A percentile compares a stretch with the other conserved stretches of the same genome.
Evolutionary conservation across 169 alveolate species (phyloP).

Genomic region (Plasmodium gaboni): DNA sequence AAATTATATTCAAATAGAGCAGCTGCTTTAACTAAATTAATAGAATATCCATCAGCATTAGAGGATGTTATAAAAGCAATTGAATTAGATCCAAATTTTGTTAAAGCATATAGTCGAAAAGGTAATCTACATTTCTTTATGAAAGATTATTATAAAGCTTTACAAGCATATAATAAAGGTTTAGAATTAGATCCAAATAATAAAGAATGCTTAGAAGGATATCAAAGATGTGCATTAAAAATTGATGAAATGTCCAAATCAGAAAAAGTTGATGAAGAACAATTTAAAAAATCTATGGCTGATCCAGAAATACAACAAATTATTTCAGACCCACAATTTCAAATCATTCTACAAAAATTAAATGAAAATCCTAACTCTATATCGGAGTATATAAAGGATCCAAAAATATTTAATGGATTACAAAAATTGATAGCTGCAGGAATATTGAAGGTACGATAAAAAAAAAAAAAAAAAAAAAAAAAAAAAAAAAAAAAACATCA

Average conservation of each 20-base stretch:
- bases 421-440: slow-evolving; percentile 98
- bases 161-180: slow-evolving; percentile 96
- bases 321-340: slow-evolving; percentile 96
- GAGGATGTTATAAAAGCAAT: slow-evolving; percentile 90
- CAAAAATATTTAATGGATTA: slow-evolving; percentile 94
- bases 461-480: neutral
- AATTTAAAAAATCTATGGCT: slow-evolving; percentile 89
- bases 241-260: slow-evolving; percentile 90
- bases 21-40: slow-evolving; percentile 95
- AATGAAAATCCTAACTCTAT: slow-evolving; percentile 90
- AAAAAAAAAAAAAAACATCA: neutral
- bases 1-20: slow-evolving; percentile 97
- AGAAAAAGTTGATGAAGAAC: slow-evolving; percentile 92
- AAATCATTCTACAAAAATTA: slow-evolving; percentile 89
- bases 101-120: slow-evolving; percentile 97
- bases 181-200: slow-evolving; percentile 94
- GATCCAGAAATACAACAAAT: slow-evolving; percentile 99
- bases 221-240: slow-evolving; percentile 86
- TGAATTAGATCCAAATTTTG: slow-evolving; percentile 95
- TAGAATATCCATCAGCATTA: slow-evolving; percentile 96
- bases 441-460: slow-evolving; percentile 90
- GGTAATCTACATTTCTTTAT: slow-evolving; percentile 94
- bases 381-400: slow-evolving; percentile 94
- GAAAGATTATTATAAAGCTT: slow-evolving; percentile 98
- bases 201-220: slow-evolving; percentile 88